Conservation (phyloP, 2,329 filamentous ascomycete species). For the Ophiostoma triangulosporum region DNA sequence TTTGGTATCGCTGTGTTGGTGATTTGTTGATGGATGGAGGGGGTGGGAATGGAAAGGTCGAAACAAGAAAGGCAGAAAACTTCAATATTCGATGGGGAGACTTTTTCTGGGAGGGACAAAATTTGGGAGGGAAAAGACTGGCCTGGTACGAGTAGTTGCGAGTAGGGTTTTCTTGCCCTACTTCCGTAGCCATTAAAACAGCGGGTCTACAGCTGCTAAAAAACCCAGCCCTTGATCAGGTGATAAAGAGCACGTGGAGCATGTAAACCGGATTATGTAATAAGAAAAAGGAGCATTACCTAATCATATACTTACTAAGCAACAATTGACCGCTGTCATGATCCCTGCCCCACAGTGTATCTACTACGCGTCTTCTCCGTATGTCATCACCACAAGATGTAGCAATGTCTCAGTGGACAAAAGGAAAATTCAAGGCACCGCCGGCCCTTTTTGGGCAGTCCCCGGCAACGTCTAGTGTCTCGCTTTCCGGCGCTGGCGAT, state of each 20-base stretch:
- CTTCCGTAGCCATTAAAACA: slow-evolving; percentile 1
- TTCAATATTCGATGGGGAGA: slow-evolving; percentile 6
- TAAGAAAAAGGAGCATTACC: too few relatives aligned
- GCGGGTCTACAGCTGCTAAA: not conserved
- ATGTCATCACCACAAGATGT: slow-evolving; percentile 11
- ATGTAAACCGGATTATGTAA: too few relatives aligned
- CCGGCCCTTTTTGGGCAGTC: slow-evolving; percentile 72
- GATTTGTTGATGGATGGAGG: slow-evolving; percentile 13
- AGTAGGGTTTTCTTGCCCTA: slow-evolving; percentile 32
- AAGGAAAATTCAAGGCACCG: slow-evolving; percentile 41
- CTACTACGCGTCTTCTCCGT: not conserved
- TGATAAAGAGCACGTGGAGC: too few relatives aligned
- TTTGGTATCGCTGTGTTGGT: slow-evolving; percentile 28
- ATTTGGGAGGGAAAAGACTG: slow-evolving; percentile 5
- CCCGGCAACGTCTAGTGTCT: slow-evolving; percentile 57
- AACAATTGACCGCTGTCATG: too few relatives aligned
- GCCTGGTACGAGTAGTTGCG: not conserved
- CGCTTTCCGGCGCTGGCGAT: slow-evolving; percentile 33
- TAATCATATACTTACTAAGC: too few relatives aligned
- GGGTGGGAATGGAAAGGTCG: slow-evolving; percentile 9
- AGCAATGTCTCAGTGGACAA: slow-evolving; percentile 28
- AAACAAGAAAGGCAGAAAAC: slow-evolving; percentile 2
- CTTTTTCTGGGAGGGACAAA: slow-evolving; percentile 13
- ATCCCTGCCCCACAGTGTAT: not conserved
- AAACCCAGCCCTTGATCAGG: not conserved